Percentiles rank a stretch among this genome's conserved stretches.
These are phyloP conservation scores for Taxillus chinensis DNA, from an alignment of 164 flowering plant genomes.

Conservation along the genomic window DNA sequence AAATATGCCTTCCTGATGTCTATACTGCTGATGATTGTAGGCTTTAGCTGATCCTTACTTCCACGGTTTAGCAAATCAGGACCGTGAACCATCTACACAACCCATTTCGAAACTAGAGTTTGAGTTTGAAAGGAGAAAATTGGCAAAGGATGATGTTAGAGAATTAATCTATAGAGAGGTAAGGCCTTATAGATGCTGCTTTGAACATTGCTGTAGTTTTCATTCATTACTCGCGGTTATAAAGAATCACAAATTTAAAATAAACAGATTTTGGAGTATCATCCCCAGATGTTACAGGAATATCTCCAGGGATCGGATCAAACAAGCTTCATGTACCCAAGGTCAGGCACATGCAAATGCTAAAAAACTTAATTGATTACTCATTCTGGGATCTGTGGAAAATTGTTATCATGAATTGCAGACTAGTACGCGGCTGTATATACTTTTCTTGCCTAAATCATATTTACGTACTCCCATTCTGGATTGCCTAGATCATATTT, in stretches of 20 bases:
- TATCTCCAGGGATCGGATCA: constrained; percentile 55
- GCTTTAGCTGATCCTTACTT: constrained; percentile 63
- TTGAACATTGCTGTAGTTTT: neutral
- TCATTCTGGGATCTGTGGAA: neutral
- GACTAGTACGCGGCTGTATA: too few species aligned
- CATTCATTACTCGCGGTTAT: neutral
- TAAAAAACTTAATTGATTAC: too few species aligned
- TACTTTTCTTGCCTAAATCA: too few species aligned
- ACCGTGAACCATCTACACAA: constrained; percentile 65
- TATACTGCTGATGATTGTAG: constrained; percentile 16
- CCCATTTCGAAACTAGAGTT: constrained; percentile 67
- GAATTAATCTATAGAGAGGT: constrained; percentile 62
- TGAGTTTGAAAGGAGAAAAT: constrained; percentile 60
- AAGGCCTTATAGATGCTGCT: neutral
- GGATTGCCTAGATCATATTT: too few species aligned
- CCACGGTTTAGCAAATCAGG: constrained; percentile 48
- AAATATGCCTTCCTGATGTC: constrained; percentile 3
- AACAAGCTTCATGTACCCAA: constrained; percentile 62
- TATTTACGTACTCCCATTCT: too few species aligned
- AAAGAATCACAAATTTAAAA: constrained; percentile 1
- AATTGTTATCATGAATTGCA: too few species aligned
- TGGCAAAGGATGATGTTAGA: constrained; percentile 62
- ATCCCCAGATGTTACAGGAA: constrained; percentile 65
- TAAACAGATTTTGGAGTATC: constrained; percentile 53
- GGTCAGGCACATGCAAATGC: constrained; percentile 21